These are phyloP conservation scores for Viridothelium virens DNA, from an alignment of 495 filamentous ascomycete genomes.

Conservation along the genomic window DNA sequence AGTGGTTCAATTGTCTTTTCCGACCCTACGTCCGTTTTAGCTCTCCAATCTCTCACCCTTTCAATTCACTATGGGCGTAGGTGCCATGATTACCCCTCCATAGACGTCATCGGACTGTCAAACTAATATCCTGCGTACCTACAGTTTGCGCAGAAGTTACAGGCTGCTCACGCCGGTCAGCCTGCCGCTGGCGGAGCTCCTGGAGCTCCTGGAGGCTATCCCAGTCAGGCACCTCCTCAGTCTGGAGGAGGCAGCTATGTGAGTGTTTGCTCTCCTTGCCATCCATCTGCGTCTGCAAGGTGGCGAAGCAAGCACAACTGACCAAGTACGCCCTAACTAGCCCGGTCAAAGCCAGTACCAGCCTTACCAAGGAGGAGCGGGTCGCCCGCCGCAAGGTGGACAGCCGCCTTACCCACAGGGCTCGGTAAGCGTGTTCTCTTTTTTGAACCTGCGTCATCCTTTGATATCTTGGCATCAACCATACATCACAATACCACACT, in stretches of 20 bases:
- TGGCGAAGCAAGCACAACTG: conserved; percentile 2
- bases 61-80: neutral
- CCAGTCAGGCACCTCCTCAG: neutral
- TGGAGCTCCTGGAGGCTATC: conserved; percentile 5
- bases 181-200: neutral
- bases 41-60: neutral
- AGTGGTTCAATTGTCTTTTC: neutral
- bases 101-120: neutral
- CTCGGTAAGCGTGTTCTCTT: neutral
- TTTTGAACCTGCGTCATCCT: neutral
- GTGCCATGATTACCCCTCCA: neutral
- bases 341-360: neutral
- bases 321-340: neutral
- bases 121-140: neutral
- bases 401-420: neutral
- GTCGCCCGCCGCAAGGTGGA: neutral
- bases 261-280: neutral
- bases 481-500: neutral
- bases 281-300: neutral
- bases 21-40: neutral
- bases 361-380: conserved; percentile 8
- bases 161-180: conserved; percentile 3
- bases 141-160: neutral
- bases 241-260: conserved; percentile 1
- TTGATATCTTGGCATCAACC: conserved; percentile 5